Conservation (phyloP, 208 protist genomes). For the Trichomonas tenax region DNA sequence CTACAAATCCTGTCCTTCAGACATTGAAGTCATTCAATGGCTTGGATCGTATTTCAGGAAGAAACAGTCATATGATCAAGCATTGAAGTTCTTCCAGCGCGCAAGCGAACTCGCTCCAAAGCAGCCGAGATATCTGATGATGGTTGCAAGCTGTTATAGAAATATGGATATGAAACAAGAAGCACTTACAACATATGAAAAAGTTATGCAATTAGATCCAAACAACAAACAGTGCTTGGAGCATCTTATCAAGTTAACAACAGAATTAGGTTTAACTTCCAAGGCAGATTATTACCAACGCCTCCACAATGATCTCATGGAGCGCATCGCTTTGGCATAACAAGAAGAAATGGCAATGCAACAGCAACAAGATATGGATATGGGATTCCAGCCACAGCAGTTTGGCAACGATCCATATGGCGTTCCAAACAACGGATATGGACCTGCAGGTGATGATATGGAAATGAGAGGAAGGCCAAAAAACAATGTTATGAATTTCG, state of each 20-base stretch:
- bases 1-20: conserved; percentile 51
- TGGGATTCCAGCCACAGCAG: neutral
- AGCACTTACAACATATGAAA: neutral
- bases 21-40: conserved; percentile 89
- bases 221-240: conserved; percentile 3
- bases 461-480: neutral
- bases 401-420: neutral
- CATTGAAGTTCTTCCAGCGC: conserved; percentile 80
- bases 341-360: neutral
- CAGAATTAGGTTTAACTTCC: neutral
- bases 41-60: conserved; percentile 65
- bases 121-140: conserved; percentile 82
- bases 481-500: neutral
- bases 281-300: neutral
- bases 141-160: conserved; percentile 40
- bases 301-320: neutral
- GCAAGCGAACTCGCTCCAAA: conserved; percentile 76
- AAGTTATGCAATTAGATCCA: neutral
- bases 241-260: conserved; percentile 17
- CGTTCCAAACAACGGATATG: neutral
- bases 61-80: conserved; percentile 83
- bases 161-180: neutral
- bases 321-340: neutral
- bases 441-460: neutral
- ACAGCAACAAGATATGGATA: neutral